Evolutionary conservation across 164 flowering plant genomes (phyloP).

Genomic region (Pachysandra terminalis): DNA sequence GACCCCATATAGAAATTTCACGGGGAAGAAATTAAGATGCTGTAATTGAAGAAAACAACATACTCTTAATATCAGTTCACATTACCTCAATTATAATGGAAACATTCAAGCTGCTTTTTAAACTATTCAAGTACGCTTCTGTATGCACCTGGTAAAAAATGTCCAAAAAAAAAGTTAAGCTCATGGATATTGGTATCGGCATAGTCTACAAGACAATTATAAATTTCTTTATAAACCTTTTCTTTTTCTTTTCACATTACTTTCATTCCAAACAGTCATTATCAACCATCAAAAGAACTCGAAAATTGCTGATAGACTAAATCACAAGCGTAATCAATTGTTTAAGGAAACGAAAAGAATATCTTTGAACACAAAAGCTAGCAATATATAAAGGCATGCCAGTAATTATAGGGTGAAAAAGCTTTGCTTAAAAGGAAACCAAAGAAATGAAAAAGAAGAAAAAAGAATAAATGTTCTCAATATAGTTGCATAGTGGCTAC

Average conservation of each 20-base stretch:
- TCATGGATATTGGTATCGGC: not conserved
- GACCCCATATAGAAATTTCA: not conserved
- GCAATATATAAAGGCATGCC: no score
- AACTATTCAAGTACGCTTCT: constrained; percentile 64
- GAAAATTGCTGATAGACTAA: no score
- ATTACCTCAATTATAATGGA: constrained; percentile 74
- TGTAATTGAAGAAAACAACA: not conserved
- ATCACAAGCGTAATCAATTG: no score
- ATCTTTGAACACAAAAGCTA: no score
- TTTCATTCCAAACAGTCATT: no score
- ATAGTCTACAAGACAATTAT: not conserved
- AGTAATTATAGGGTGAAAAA: no score
- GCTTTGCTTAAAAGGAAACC: not conserved
- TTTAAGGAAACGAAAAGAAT: no score
- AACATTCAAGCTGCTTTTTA: constrained; percentile 65
- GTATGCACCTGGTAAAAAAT: constrained; percentile 64
- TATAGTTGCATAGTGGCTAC: constrained; percentile 35
- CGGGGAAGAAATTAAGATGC: not conserved
- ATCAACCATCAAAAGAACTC: no score
- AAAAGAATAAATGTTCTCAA: not conserved
- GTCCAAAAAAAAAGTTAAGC: not conserved
- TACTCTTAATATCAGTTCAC: not conserved
- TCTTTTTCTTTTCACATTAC: no score
- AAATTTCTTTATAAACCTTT: no score
- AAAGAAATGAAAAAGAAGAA: not conserved